These are phyloP conservation scores for Talaromyces nanjingensis DNA, from an alignment of 495 filamentous ascomycete genomes.

Conservation along the genomic window DNA sequence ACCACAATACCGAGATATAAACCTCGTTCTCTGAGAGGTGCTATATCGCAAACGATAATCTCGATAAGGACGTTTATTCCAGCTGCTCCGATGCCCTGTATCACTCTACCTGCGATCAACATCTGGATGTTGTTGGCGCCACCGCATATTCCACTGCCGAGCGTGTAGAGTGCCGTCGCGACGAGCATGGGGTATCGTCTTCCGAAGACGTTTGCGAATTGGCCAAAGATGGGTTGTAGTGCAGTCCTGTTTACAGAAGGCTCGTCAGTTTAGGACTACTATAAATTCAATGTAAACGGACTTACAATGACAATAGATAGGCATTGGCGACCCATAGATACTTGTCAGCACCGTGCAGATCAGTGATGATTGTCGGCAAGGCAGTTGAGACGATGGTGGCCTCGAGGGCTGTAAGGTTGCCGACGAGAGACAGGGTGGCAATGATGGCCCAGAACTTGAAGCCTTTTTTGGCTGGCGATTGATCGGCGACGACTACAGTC, in stretches of 20 bases:
- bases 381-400: constrained; percentile 33
- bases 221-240: constrained; percentile 23
- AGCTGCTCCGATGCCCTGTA: constrained; percentile 19
- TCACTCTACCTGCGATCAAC: constrained; percentile 14
- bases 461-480: not conserved
- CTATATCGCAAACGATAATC: constrained; percentile 28
- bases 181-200: constrained; percentile 32
- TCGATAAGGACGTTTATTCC: constrained; percentile 50
- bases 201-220: constrained; percentile 43
- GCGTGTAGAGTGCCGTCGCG: constrained; percentile 28
- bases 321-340: constrained; percentile 40
- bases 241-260: constrained; percentile 9
- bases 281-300: not conserved
- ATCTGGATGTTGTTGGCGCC: constrained; percentile 25
- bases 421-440: constrained; percentile 23
- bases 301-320: constrained; percentile 29
- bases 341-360: constrained; percentile 20
- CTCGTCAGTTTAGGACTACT: not conserved
- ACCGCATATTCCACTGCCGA: constrained; percentile 35
- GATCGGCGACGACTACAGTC: not conserved
- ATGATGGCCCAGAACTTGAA: constrained; percentile 18
- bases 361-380: constrained; percentile 31
- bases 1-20: constrained; percentile 1
- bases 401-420: constrained; percentile 25
- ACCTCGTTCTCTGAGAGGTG: constrained; percentile 2